Evolutionary conservation across 768 basidiomycete species (phyloP).

Genomic region (Saitozyma sp.): DNA sequence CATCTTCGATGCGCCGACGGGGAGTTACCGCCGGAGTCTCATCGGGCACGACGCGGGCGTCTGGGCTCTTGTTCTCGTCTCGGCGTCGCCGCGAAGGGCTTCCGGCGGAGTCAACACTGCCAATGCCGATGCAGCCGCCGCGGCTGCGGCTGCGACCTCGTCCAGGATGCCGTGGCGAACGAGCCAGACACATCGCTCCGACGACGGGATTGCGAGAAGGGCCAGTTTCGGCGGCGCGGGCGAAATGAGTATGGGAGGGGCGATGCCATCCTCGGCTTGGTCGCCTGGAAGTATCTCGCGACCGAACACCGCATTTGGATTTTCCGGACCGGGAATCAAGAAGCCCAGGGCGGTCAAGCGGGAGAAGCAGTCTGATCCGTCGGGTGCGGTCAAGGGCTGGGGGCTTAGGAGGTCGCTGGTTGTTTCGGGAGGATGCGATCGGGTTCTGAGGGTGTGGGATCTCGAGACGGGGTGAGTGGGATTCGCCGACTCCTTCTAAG

Average conservation of each 20-base stretch:
- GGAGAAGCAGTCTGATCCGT: constrained; percentile 57
- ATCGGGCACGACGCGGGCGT: constrained; percentile 86
- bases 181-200: neutral
- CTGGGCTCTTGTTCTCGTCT: constrained; percentile 82
- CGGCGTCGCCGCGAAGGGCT: constrained; percentile 44
- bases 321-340: neutral
- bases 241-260: neutral
- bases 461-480: constrained; percentile 70
- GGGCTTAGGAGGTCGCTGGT: constrained; percentile 79
- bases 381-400: constrained; percentile 79
- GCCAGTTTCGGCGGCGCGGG: neutral
- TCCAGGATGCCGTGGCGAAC: neutral
- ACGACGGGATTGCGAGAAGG: neutral
- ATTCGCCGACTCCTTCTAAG: neutral
- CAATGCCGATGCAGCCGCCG: no score
- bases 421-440: constrained; percentile 91
- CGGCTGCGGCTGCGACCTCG: neutral
- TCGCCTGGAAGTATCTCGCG: neutral
- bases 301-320: constrained; percentile 8
- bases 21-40: constrained; percentile 72
- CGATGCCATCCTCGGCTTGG: neutral
- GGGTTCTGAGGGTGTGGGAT: constrained; percentile 90
- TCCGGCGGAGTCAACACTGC: no score
- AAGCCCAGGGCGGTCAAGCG: constrained; percentile 5
- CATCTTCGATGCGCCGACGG: constrained; percentile 76